Evolutionary conservation across 2,329 filamentous ascomycete species (phyloP).

Genomic region (Rhexocercosporidium sp.): DNA sequence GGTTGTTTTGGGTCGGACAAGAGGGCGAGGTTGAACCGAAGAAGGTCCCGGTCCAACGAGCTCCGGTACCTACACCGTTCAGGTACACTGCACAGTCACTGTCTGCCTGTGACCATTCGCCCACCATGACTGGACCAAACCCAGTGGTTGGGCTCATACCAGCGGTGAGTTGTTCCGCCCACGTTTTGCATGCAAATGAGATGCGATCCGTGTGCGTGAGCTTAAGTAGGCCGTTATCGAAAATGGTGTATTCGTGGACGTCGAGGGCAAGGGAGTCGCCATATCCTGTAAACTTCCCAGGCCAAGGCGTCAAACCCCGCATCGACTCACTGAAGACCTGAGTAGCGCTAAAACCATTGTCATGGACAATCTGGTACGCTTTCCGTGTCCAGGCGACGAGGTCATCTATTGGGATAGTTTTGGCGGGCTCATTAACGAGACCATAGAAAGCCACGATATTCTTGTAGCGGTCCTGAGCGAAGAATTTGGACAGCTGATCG

Average conservation of each 20-base stretch:
- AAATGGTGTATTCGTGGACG: slow-evolving; percentile 97
- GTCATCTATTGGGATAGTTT: slow-evolving; percentile 70
- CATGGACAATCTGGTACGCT: slow-evolving; percentile 73
- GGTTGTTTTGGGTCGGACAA: slow-evolving; percentile 71
- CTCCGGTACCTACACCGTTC: slow-evolving; percentile 88
- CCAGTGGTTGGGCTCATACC: slow-evolving; percentile 58
- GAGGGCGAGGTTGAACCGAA: slow-evolving; percentile 63
- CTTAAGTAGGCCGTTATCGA: slow-evolving; percentile 85
- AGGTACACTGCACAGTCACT: slow-evolving; percentile 88
- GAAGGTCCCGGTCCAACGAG: slow-evolving; percentile 89
- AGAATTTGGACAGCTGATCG: slow-evolving; percentile 85
- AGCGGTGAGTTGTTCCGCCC: slow-evolving; percentile 52
- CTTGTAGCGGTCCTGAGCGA: slow-evolving; percentile 88
- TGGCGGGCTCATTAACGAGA: slow-evolving; percentile 90
- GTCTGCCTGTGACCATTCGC: slow-evolving; percentile 97
- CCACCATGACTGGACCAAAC: slow-evolving; percentile 91
- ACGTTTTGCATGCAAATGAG: slow-evolving; percentile 79
- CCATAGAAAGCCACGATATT: slow-evolving; percentile 94
- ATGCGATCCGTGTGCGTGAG: slow-evolving; percentile 84
- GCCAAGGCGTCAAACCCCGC: slow-evolving; percentile 88
- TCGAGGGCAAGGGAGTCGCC: slow-evolving; percentile 77
- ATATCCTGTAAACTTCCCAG: slow-evolving; percentile 75
- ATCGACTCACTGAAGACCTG: slow-evolving; percentile 95
- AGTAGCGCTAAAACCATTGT: slow-evolving; percentile 74
- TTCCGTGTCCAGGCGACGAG: slow-evolving; percentile 82